Conservation (phyloP, 345 rosid genomes). For the Acer yangbiense region DNA sequence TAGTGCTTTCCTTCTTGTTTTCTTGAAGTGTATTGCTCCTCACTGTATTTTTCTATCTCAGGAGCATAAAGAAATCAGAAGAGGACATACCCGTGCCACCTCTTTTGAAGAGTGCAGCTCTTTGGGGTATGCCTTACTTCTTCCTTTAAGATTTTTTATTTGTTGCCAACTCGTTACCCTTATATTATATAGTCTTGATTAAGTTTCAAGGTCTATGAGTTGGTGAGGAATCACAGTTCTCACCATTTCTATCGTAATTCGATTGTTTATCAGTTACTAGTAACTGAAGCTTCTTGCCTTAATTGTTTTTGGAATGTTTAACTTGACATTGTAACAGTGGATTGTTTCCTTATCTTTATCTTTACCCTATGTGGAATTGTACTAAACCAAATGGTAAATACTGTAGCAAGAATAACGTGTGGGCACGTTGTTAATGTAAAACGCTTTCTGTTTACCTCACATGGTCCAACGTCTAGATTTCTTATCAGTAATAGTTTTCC, state of each 20-base stretch:
- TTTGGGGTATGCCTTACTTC: conserved; percentile 66
- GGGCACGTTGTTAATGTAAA: too few relatives aligned
- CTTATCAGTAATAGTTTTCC: background rate
- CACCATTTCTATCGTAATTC: background rate
- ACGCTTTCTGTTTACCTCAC: background rate
- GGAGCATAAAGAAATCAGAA: conserved; percentile 79
- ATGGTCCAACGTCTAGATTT: background rate
- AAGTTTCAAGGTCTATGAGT: background rate
- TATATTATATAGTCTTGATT: background rate
- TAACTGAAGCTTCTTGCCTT: too few relatives aligned
- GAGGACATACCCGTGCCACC: conserved; percentile 91
- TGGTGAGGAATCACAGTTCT: background rate
- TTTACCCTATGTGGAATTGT: too few relatives aligned
- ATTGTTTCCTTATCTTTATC: too few relatives aligned
- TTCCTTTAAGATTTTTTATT: background rate
- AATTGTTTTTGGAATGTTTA: background rate
- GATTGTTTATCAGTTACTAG: background rate
- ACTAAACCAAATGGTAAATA: background rate
- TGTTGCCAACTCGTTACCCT: background rate
- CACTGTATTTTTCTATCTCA: conserved; percentile 24
- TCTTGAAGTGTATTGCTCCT: conserved; percentile 16
- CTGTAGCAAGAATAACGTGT: too few relatives aligned
- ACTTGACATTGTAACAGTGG: background rate
- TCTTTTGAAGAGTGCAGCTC: conserved; percentile 85
- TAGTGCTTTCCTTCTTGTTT: background rate